Base-by-base conservation (phyloP, 2,329 filamentous ascomycete species). In the Neocatenulostroma microsporum region DNA sequence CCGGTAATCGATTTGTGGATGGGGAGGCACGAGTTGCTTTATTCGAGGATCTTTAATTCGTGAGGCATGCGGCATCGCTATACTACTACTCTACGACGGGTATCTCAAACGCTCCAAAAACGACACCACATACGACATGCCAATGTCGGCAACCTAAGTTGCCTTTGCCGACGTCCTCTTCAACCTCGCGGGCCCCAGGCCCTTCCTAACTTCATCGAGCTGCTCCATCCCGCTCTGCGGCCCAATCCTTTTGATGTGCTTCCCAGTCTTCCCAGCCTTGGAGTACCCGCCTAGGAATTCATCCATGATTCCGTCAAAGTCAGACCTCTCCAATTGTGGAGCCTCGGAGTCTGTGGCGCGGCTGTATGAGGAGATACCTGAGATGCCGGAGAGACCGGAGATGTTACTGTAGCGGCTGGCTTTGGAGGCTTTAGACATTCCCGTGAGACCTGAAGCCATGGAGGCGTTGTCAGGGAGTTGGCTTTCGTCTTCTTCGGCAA, bases 291-390 rank as follows among this genome's bases (percentile, higher is more conserved):
- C 83, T 18, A 96, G 64, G 63, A 98, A 98, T 38, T 94, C 88
- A 56, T 96, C 89, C 70, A 98, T 78, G 57, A 96, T 86, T 43
- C 70, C 75, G 57, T 94, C 81, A 61, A 98, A 94, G 57, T 95
- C 88, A 25, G 72, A 68, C 30, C 86, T 71, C 24, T 85, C 66
- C 8, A 80, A 74, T 0, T 57, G 48, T 1, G 67, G 64, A 12
- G 63, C 66, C 46, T 59, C 57, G 13, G 50, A 51, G 45, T 60
- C 57, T 4, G 53, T 57, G 19, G 53, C 51, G 5, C 50, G 46
- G 18, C 52, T 57, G 38, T 59, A 61, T 6, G 23, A 29, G 5
- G 39, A 39, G 8, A 44, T 41, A 5, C 44, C 45, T 5, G 44
- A 50, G 19, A 63, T 53, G 3, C 60, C 61, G 36, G 58, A 63